Evolutionary conservation across 441 rosid genomes (phyloP), one percentile per base, ranked within the genome.

Genomic region (Syzygium malaccense): DNA sequence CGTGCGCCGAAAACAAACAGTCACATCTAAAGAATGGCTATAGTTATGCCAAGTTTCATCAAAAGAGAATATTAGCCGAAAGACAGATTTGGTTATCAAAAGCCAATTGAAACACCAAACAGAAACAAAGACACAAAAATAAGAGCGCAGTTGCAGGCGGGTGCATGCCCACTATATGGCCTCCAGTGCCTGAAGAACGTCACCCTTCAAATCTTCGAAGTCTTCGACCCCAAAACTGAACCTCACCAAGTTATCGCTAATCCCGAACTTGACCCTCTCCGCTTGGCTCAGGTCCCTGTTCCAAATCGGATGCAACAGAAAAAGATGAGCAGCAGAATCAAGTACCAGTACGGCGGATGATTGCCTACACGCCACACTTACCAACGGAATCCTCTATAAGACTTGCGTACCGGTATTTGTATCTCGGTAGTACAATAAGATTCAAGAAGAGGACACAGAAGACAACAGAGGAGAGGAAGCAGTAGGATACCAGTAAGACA

Each of bases 151-250:
- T 55, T 80, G 86, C 45, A 68, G 71, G 86, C 49, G 87, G 48
- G 48, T 14, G 51, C 87, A 28, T 56, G 83, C 87, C 87, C 79
- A 25, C 88, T 91, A 94, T 89, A 96, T 95, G 90, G 92, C 55
- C 28, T 93, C 97, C 88, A 98, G 95, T 57, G 99, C 98, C 92
- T 96, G 99, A 87, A 98, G 95, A n/a, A 98, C 26, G 91, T 97
- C 99, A 75, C 94, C 95, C 95, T 96, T 93, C 93, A 97, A 78
- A 90, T 97, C 99, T 88, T 96, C 93, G 1, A 97, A 95, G 93
- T 92, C 99, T 92, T 98, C 99, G 41, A 96, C 96, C 86, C 99
- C 99, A 85, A 96, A 95, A 93, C 99, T 96, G 92, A 98, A 98
- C 54, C 99, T 93, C 78, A 97, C 94, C 97, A 98, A 88, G 94